These are phyloP conservation scores for Thelephora aurantiotincta DNA, from an alignment of 768 basidiomycete species.

Conservation along the genomic window DNA sequence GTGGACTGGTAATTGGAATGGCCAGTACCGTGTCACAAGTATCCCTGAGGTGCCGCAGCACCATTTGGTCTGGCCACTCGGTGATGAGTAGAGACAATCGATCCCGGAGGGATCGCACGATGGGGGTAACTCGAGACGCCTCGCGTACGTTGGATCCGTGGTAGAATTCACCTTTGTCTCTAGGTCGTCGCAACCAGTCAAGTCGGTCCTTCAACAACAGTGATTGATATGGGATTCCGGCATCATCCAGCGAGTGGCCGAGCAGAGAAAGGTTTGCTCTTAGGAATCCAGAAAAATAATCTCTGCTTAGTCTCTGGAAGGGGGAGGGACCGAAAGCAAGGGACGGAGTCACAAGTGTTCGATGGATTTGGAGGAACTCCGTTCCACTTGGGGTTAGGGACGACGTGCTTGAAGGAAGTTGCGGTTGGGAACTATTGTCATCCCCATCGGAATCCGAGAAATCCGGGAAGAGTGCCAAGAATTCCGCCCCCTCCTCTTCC, in stretches of 20 bases:
- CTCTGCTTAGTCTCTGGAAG: not conserved
- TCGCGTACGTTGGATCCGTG: constrained; percentile 62
- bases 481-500: constrained; percentile 76
- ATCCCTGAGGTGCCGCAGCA: constrained; percentile 69
- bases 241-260: constrained; percentile 26
- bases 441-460: constrained; percentile 47
- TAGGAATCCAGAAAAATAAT: constrained; percentile 18
- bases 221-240: constrained; percentile 38
- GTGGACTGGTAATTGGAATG: constrained; percentile 49
- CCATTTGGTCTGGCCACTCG: constrained; percentile 98
- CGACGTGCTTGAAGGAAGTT: not conserved
- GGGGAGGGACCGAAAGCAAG: not conserved
- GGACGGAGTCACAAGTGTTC: not conserved
- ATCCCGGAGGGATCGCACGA: constrained; percentile 34
- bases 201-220: constrained; percentile 30
- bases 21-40: constrained; percentile 54
- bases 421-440: constrained; percentile 3
- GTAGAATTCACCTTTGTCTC: constrained; percentile 50
- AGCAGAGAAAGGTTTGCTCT: not conserved
- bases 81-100: constrained; percentile 43
- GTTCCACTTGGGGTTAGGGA: not conserved
- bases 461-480: constrained; percentile 73
- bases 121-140: constrained; percentile 39
- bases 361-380: not conserved
- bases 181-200: constrained; percentile 15